Evolutionary conservation across 228 moss, liverwort and hornwort species (phyloP).

Genomic region (Sphagnum magellanicum): DNA sequence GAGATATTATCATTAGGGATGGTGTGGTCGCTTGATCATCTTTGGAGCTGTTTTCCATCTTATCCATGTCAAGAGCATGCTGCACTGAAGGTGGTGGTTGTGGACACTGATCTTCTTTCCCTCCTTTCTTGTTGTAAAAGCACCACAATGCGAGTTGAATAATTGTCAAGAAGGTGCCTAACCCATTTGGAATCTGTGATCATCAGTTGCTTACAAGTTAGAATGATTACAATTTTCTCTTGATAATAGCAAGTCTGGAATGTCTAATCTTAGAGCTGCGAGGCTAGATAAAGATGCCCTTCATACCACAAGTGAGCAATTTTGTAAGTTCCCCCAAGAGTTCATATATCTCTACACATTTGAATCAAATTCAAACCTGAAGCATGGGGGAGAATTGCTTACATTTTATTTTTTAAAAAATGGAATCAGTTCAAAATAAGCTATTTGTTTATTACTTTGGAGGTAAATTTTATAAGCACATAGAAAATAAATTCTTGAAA

Average conservation of each 20-base stretch:
- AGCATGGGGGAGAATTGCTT: too few relatives aligned
- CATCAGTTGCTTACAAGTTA: not conserved
- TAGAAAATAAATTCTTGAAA: too few relatives aligned
- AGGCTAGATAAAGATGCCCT: not conserved
- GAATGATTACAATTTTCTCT: too few relatives aligned
- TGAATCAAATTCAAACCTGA: too few relatives aligned
- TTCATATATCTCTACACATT: too few relatives aligned
- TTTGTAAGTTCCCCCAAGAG: too few relatives aligned
- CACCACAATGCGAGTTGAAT: slow-evolving; percentile 31
- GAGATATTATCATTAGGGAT: too few relatives aligned
- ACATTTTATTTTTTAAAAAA: too few relatives aligned
- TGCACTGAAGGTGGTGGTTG: slow-evolving; percentile 5
- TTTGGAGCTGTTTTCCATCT: not conserved
- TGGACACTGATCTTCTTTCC: slow-evolving; percentile 3
- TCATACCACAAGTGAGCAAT: not conserved
- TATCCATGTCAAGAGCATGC: slow-evolving; percentile 15
- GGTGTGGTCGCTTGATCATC: too few relatives aligned
- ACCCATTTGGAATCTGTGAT: slow-evolving; percentile 41
- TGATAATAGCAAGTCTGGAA: not conserved
- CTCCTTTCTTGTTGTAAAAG: slow-evolving; percentile 25
- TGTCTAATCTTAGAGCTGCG: not conserved
- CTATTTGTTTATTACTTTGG: too few relatives aligned
- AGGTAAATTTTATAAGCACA: too few relatives aligned
- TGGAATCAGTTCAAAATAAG: too few relatives aligned
- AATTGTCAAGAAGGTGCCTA: slow-evolving; percentile 26